Percentiles rank a stretch among this genome's conserved stretches.
Conservation (phyloP, 2,329 filamentous ascomycete species). For the Elsinoe australis region DNA sequence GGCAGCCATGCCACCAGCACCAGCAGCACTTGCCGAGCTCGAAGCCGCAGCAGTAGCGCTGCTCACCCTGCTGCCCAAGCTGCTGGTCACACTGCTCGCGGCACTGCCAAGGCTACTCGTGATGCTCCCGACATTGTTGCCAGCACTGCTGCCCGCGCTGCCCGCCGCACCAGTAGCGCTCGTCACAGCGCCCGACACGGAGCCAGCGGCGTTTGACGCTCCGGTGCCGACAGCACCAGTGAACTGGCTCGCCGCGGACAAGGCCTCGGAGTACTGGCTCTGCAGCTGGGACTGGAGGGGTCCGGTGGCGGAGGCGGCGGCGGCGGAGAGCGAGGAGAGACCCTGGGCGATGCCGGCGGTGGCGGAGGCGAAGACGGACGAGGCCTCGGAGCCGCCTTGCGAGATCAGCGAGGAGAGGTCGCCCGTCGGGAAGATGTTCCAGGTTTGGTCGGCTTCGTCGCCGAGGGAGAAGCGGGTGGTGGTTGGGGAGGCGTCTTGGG, state of each 20-base stretch:
- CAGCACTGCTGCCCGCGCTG: not conserved
- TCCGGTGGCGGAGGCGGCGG: constrained; percentile 11
- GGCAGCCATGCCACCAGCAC: not conserved
- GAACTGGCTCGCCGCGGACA: not conserved
- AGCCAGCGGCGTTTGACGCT: too few relatives aligned
- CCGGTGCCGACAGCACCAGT: not conserved
- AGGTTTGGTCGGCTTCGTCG: constrained; percentile 6
- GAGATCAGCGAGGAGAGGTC: constrained; percentile 9
- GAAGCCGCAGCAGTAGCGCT: constrained; percentile 1
- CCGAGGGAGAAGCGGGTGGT: not conserved
- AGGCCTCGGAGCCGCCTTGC: not conserved
- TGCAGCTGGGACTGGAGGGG: not conserved
- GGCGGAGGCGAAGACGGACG: not conserved
- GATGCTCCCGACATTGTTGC: not conserved
- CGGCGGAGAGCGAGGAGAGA: constrained; percentile 11
- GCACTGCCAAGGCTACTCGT: not conserved
- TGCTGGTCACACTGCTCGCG: not conserved
- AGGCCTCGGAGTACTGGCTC: constrained; percentile 8
- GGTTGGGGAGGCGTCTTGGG: constrained; percentile 5
- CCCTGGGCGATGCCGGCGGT: not conserved
- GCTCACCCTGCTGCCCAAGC: not conserved
- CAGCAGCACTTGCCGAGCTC: not conserved
- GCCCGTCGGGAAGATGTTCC: constrained; percentile 8
- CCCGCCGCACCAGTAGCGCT: not conserved
- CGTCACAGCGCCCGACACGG: not conserved